A percentile compares a stretch with the other conserved stretches of the same genome.
phyloP scores from a whole-genome alignment of 2,329 filamentous ascomycete species.

The Fonsecaea monophora region DNA sequence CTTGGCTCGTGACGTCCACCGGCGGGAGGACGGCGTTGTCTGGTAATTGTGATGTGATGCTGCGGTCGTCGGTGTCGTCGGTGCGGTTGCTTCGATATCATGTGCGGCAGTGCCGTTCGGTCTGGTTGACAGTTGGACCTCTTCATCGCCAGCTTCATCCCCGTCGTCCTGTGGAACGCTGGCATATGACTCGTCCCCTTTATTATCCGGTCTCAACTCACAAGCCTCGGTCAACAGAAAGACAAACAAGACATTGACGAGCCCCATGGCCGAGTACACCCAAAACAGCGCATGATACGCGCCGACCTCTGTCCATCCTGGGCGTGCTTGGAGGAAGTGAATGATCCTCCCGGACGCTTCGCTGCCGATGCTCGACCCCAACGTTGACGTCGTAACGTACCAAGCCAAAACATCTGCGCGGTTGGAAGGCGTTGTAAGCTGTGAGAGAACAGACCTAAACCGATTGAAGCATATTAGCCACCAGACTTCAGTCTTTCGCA shows the following conservation, averaged over 20 bases:
- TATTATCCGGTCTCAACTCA: constrained; percentile 50
- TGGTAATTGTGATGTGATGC: background rate
- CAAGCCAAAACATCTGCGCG: constrained; percentile 40
- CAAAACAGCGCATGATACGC: constrained; percentile 66
- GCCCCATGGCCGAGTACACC: constrained; percentile 64
- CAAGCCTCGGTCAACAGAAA: constrained; percentile 58
- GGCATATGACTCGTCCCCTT: constrained; percentile 37
- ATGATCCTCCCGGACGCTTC: constrained; percentile 61
- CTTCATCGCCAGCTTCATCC: constrained; percentile 12
- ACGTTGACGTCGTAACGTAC: constrained; percentile 60
- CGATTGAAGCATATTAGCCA: constrained; percentile 22
- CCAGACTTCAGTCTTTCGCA: constrained; percentile 29
- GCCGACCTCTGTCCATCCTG: constrained; percentile 58
- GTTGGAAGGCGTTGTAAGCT: constrained; percentile 40
- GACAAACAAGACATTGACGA: constrained; percentile 57
- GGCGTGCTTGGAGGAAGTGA: constrained; percentile 52
- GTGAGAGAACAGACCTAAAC: constrained; percentile 49
- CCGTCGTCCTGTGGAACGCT: constrained; percentile 37
- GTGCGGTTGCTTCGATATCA: constrained; percentile 16
- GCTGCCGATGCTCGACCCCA: constrained; percentile 63
- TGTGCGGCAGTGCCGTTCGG: constrained; percentile 2
- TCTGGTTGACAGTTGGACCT: background rate
- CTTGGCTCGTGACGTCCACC: constrained; percentile 12
- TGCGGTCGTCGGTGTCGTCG: background rate
- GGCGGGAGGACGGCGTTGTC: background rate